Evolutionary conservation across 768 basidiomycete species (phyloP), one percentile per base, ranked within the genome.

Genomic region (Collybia sordida): DNA sequence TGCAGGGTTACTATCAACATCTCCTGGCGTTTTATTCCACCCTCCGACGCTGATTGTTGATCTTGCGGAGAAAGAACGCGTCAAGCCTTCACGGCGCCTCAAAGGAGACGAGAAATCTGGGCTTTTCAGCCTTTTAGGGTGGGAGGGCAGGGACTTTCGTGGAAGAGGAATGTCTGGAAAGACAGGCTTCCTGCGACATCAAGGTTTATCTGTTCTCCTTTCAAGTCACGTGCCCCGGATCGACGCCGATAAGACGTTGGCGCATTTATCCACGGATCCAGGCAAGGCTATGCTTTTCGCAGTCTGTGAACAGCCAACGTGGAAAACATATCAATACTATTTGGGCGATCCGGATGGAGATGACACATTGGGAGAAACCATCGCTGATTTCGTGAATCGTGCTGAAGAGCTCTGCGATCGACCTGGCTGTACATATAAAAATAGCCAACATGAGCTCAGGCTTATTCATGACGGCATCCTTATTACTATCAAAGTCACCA

Each of bases 101-200:
- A 73, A 69, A 21, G 85, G 80, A 7, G 82, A 85, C 54, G 86
- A 88, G 63, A 72, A 71, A 43, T 71, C 71, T 0, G 83, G 75
- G 19, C 61, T 88, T 22, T 56, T 56, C 19, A 80, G 77, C 52
- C 55, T 87, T 3, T 68, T 85, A 0, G 86, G 86, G 1, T 89
- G 86, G 85, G 78, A 81, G 35, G 71, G 73, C 34, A 64, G 64
- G 54, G 72, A 75, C 87, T 88, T 50, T 65, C 81, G 17, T 17
- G 40, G 43, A 35, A 35, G 21, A 17, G 78, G 75, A 1, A 77
- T 87, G 78, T 59, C 63, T 6, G 82, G 80, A 6, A 65, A 72
- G 7, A 42, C 55, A 4, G 83, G 82, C 14, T 87, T 88, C 50
- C 66, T 81, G 21, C 64, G 78, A 19, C 82, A 85, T 38, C 86